A percentile compares a stretch with the other conserved stretches of the same genome.
Conservation (phyloP, 2,329 filamentous ascomycete genomes). For the Sordariomycetes sp. region DNA sequence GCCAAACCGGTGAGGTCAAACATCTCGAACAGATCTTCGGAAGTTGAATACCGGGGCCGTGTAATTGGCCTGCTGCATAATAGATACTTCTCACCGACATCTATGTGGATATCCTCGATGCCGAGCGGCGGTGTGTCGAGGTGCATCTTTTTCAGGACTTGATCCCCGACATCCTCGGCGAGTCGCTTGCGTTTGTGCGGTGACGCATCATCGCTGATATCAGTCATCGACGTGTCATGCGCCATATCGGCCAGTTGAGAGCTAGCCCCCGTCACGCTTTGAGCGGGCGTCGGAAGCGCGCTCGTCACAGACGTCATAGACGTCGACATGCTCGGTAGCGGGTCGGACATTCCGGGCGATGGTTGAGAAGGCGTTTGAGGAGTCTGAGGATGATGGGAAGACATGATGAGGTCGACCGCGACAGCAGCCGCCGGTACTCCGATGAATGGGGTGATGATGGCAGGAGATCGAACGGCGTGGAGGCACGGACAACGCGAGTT, state of each 20-base stretch:
- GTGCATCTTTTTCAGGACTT: conserved; percentile 47
- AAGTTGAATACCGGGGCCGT: conserved; percentile 10
- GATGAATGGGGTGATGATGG: background rate
- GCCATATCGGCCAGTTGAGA: conserved; percentile 27
- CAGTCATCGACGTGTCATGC: conserved; percentile 18
- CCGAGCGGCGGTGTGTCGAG: conserved; percentile 34
- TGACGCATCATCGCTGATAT: conserved; percentile 36
- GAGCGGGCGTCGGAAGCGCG: conserved; percentile 47
- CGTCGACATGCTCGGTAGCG: conserved; percentile 33
- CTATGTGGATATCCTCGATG: conserved; percentile 51
- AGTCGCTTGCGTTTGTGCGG: conserved; percentile 47
- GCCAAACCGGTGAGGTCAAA: conserved; percentile 44
- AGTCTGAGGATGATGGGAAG: conserved; percentile 49
- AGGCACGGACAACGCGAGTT: background rate
- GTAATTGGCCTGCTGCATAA: conserved; percentile 31
- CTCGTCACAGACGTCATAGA: conserved; percentile 37
- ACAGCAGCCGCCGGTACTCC: background rate
- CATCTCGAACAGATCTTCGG: conserved; percentile 44
- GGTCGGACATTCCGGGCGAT: conserved; percentile 40
- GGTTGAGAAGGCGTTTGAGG: conserved; percentile 54
- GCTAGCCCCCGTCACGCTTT: conserved; percentile 45
- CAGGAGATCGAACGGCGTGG: background rate
- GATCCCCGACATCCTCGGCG: conserved; percentile 40
- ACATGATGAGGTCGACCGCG: conserved; percentile 33
- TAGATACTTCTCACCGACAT: conserved; percentile 55